Evolutionary conservation across 768 basidiomycete species (phyloP).

Genomic region (Nidula microcarpa): DNA sequence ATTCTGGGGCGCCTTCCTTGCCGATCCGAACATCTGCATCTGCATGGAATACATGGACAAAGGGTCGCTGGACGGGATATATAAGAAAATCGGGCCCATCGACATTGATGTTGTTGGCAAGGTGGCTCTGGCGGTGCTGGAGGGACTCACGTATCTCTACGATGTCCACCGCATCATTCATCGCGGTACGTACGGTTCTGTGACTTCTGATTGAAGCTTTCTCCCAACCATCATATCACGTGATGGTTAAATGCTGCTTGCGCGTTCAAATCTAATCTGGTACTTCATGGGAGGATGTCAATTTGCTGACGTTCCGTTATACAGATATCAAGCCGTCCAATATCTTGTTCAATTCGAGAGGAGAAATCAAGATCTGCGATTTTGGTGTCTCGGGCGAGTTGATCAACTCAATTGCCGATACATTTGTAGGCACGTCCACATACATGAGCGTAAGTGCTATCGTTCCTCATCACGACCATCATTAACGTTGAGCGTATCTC

Average conservation of each 20-base stretch:
- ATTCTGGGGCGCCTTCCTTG: conserved; percentile 94
- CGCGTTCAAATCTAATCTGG: no score
- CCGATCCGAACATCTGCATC: conserved; percentile 98
- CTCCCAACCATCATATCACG: conserved; percentile 11
- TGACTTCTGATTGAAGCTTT: background rate
- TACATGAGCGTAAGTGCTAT: conserved; percentile 90
- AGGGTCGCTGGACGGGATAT: conserved; percentile 90
- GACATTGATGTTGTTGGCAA: conserved; percentile 90
- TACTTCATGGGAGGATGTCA: no score
- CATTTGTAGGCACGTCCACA: conserved; percentile 97
- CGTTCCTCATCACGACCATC: conserved; percentile 1
- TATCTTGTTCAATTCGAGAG: conserved; percentile 89
- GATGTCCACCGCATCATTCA: conserved; percentile 98
- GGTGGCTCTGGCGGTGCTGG: conserved; percentile 92
- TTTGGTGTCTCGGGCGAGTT: conserved; percentile 99
- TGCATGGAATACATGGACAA: conserved; percentile 99
- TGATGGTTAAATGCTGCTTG: conserved; percentile 4
- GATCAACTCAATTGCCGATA: conserved; percentile 98
- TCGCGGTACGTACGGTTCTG: conserved; percentile 66
- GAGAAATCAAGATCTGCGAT: conserved; percentile 98
- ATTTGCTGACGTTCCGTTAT: background rate
- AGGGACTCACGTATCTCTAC: conserved; percentile 95
- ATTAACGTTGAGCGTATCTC: background rate
- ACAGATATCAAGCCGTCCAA: conserved; percentile 99
- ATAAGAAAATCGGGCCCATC: conserved; percentile 93